These are phyloP conservation scores for Aureobasidium sp. DNA, from an alignment of 2,329 filamentous ascomycete species.

Conservation along the genomic window DNA sequence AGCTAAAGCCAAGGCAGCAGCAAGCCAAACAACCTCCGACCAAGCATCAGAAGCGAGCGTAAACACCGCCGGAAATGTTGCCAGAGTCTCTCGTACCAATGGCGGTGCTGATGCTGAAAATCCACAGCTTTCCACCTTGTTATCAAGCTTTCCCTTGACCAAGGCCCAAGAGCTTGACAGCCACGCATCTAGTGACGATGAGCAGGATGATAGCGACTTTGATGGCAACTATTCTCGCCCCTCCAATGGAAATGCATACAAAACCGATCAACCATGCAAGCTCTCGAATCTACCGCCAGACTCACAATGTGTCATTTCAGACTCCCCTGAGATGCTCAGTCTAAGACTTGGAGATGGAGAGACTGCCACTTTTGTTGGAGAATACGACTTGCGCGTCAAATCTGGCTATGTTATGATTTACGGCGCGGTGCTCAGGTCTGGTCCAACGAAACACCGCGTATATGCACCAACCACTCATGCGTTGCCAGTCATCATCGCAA, in stretches of 20 bases:
- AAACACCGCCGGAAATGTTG: not conserved
- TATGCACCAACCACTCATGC: conserved; percentile 64
- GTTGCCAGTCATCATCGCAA: conserved; percentile 56
- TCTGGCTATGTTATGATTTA: conserved; percentile 58
- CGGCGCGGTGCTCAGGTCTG: conserved; percentile 54
- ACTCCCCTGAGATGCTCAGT: conserved; percentile 17
- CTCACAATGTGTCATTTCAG: conserved; percentile 16
- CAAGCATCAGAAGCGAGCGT: not conserved
- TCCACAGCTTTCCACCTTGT: not conserved
- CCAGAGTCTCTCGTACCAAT: not conserved
- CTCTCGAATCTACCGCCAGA: conserved; percentile 19
- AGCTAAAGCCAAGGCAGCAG: conserved; percentile 17
- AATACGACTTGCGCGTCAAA: conserved; percentile 57
- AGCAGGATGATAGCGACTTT: not conserved
- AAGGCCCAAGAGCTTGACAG: conserved; percentile 19
- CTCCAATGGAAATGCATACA: not conserved
- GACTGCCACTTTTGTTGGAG: conserved; percentile 48
- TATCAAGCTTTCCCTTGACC: conserved; percentile 13
- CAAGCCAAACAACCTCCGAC: conserved; percentile 1
- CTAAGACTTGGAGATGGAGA: conserved; percentile 24
- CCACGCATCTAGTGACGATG: conserved; percentile 12
- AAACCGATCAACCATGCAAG: not conserved
- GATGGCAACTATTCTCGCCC: not conserved
- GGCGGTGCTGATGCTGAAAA: not conserved
- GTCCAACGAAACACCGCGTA: conserved; percentile 47